Conservation (phyloP, 2,329 filamentous ascomycete species). For the Raffaelea arxii region DNA sequence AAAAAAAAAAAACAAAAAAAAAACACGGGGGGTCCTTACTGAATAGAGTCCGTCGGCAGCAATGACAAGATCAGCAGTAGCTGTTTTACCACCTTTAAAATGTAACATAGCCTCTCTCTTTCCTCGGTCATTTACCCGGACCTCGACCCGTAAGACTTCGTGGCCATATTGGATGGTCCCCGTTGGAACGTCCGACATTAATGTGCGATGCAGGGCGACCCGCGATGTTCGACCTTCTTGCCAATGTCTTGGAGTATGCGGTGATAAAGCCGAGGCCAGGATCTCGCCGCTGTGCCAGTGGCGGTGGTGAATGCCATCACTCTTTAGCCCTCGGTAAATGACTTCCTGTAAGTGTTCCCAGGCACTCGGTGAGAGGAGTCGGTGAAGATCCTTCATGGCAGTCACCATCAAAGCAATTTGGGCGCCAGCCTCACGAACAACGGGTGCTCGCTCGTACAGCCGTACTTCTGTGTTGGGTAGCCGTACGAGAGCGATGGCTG, state of each 20-base stretch:
- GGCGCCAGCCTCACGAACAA: too few relatives aligned
- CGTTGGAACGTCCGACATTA: neutral
- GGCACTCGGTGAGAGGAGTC: too few relatives aligned
- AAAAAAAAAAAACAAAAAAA: neutral
- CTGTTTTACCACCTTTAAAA: neutral
- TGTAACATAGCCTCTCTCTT: neutral
- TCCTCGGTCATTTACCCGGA: too few relatives aligned
- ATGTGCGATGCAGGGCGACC: constrained; percentile 1
- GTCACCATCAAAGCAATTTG: too few relatives aligned
- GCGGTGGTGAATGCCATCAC: too few relatives aligned
- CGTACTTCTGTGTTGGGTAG: too few relatives aligned
- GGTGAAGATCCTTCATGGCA: too few relatives aligned
- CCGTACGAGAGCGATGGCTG: too few relatives aligned
- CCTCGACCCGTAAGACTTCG: neutral
- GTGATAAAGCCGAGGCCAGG: constrained; percentile 1
- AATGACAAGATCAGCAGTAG: constrained; percentile 5
- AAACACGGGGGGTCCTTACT: neutral
- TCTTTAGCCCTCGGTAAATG: too few relatives aligned
- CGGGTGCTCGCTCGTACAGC: too few relatives aligned
- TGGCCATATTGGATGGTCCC: constrained; percentile 1
- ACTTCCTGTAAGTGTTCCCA: too few relatives aligned
- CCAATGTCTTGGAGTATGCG: neutral
- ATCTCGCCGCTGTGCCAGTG: constrained; percentile 4
- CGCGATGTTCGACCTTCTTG: constrained; percentile 3
- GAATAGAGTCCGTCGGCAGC: constrained; percentile 8